These are phyloP conservation scores for Fennellomyces sp. DNA, from an alignment of 371 early-diverging fungal genomes.

Conservation along the genomic window DNA sequence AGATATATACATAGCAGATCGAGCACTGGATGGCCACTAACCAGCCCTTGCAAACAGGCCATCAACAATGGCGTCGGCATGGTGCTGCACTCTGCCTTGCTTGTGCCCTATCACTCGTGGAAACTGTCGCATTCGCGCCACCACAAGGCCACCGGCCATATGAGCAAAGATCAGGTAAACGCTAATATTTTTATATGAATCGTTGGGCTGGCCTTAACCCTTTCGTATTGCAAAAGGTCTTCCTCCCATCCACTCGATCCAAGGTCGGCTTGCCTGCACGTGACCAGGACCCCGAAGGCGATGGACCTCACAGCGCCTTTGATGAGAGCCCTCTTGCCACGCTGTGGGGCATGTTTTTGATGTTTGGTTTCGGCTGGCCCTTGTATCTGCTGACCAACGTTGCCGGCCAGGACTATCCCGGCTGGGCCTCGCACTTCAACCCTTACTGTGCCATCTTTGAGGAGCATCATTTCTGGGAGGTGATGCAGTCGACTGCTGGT, in stretches of 20 bases:
- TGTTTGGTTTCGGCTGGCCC: constrained; percentile 86
- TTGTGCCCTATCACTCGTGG: constrained; percentile 88
- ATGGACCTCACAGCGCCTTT: constrained; percentile 43
- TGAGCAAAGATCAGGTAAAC: constrained; percentile 75
- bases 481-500: constrained; percentile 77
- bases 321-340: constrained; percentile 72
- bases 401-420: constrained; percentile 70
- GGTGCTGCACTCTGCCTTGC: constrained; percentile 77
- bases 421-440: constrained; percentile 84
- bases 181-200: too few relatives aligned
- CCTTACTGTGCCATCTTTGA: constrained; percentile 79
- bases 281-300: constrained; percentile 40
- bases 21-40: not conserved
- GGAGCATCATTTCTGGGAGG: constrained; percentile 60
- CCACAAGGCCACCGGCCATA: constrained; percentile 83
- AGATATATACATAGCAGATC: not conserved
- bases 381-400: constrained; percentile 74
- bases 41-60: constrained; percentile 15
- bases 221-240: constrained; percentile 50
- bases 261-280: constrained; percentile 45
- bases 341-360: constrained; percentile 59
- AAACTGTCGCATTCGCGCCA: constrained; percentile 76
- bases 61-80: constrained; percentile 84
- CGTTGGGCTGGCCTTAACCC: too few relatives aligned
- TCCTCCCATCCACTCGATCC: constrained; percentile 75